These are phyloP conservation scores for Fusarium begoniae DNA, from an alignment of 2,329 filamentous ascomycete genomes.

Conservation along the genomic window DNA sequence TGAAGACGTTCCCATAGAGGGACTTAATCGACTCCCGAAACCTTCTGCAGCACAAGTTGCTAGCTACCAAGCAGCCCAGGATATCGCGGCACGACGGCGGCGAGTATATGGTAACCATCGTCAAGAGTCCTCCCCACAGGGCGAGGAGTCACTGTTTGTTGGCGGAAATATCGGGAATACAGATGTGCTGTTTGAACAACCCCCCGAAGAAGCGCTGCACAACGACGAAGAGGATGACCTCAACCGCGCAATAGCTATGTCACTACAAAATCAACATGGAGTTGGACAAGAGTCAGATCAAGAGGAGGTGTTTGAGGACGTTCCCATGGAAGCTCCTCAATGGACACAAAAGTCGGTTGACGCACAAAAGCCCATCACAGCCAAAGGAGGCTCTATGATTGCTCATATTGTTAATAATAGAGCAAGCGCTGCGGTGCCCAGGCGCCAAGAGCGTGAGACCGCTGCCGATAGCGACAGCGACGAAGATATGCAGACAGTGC, in stretches of 20 bases:
- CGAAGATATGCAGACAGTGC: conserved; percentile 79
- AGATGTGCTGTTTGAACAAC: conserved; percentile 35
- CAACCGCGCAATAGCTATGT: conserved; percentile 83
- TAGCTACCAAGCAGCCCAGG: conserved; percentile 41
- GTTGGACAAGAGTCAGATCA: conserved; percentile 49
- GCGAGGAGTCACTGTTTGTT: conserved; percentile 60
- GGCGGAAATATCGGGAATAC: conserved; percentile 44
- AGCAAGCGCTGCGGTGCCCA: conserved; percentile 68
- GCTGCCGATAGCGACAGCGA: conserved; percentile 73
- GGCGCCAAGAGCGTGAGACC: conserved; percentile 39
- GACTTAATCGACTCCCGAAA: conserved; percentile 84
- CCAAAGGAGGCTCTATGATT: conserved; percentile 68
- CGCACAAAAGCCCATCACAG: conserved; percentile 60
- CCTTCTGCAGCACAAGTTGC: conserved; percentile 30
- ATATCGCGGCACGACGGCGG: conserved; percentile 40
- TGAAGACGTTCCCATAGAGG: conserved; percentile 92
- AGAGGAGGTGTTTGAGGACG: conserved; percentile 60
- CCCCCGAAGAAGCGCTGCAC: conserved; percentile 50
- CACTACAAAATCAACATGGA: conserved; percentile 72
- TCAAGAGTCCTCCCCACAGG: conserved; percentile 42
- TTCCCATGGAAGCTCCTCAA: conserved; percentile 55
- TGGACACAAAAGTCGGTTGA: conserved; percentile 66
- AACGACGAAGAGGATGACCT: conserved; percentile 69
- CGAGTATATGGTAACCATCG: conserved; percentile 40
- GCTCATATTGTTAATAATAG: conserved; percentile 79